Percentiles rank a stretch among this genome's conserved stretches.
Conservation (phyloP, 2,329 filamentous ascomycete genomes). For the Calycina marina region DNA sequence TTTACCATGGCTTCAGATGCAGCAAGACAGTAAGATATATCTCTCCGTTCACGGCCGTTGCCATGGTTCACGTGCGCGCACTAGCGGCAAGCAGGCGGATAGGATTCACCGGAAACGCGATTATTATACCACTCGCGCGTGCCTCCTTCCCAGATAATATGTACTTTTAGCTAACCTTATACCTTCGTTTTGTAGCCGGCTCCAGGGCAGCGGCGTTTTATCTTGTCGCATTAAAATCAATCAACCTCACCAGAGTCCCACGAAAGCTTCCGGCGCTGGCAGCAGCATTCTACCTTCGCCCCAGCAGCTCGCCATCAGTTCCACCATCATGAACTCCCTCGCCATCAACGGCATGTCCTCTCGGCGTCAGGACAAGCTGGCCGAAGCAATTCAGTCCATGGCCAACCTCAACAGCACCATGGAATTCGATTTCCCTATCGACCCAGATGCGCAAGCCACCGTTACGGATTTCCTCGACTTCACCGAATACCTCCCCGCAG, state of each 20-base stretch:
- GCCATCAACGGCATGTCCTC: slow-evolving; percentile 16
- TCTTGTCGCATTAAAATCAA: slow-evolving; percentile 22
- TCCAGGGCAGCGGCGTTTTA: slow-evolving; percentile 20
- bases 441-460: slow-evolving; percentile 55
- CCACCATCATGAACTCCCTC: slow-evolving; percentile 13
- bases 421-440: slow-evolving; percentile 26
- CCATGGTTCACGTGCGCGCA: background rate
- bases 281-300: background rate
- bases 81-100: background rate
- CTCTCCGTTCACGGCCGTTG: slow-evolving; percentile 1
- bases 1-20: slow-evolving; percentile 17
- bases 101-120: too few relatives aligned
- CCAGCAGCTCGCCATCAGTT: slow-evolving; percentile 2
- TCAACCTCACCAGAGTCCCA: slow-evolving; percentile 6
- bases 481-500: slow-evolving; percentile 51
- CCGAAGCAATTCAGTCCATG: slow-evolving; percentile 21
- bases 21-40: slow-evolving; percentile 15
- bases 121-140: too few relatives aligned
- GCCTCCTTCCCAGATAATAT: background rate
- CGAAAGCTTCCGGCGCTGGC: slow-evolving; percentile 4
- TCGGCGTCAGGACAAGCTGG: slow-evolving; percentile 19
- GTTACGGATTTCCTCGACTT: slow-evolving; percentile 53
- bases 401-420: slow-evolving; percentile 18
- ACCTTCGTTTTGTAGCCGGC: slow-evolving; percentile 15
- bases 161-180: background rate